A percentile compares a stretch with the other conserved stretches of the same genome.
Conservation (phyloP, 345 rosid genomes). For the Ailanthus altissimus region DNA sequence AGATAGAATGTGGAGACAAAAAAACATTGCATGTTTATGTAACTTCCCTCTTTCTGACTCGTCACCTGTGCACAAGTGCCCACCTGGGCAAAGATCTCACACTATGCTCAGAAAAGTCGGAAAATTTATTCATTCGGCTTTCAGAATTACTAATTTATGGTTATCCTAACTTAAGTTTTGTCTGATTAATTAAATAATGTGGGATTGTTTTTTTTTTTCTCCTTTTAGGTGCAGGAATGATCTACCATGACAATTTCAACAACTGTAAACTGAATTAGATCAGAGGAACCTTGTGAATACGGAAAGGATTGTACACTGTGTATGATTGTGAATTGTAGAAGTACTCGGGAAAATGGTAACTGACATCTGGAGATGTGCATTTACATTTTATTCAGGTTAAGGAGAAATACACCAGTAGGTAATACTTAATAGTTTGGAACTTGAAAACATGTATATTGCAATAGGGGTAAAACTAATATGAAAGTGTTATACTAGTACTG, state of each 20-base stretch:
- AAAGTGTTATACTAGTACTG: conserved; percentile 30
- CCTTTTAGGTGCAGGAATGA: conserved; percentile 21
- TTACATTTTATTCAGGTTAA: conserved; percentile 24
- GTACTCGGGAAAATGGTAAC: conserved; percentile 22
- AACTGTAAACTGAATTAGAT: conserved; percentile 23
- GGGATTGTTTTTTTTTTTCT: background rate
- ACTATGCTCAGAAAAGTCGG: background rate
- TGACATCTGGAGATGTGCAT: conserved; percentile 27
- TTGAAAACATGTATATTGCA: conserved; percentile 13
- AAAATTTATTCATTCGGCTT: background rate
- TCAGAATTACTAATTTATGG: background rate
- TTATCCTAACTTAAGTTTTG: background rate
- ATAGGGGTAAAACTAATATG: conserved; percentile 21
- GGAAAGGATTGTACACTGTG: conserved; percentile 40
- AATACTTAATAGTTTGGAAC: conserved; percentile 22
- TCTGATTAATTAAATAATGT: background rate
- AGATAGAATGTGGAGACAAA: background rate
- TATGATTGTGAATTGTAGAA: conserved; percentile 35
- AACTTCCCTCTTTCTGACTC: background rate
- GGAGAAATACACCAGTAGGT: conserved; percentile 18
- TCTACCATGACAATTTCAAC: conserved; percentile 12
- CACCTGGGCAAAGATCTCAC: background rate
- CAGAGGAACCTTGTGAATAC: conserved; percentile 46
- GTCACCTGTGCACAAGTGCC: background rate
- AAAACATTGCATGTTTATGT: too few species aligned